phyloP scores from a whole-genome alignment of 768 basidiomycete species.

The Neoboletus subvelutipes region DNA sequence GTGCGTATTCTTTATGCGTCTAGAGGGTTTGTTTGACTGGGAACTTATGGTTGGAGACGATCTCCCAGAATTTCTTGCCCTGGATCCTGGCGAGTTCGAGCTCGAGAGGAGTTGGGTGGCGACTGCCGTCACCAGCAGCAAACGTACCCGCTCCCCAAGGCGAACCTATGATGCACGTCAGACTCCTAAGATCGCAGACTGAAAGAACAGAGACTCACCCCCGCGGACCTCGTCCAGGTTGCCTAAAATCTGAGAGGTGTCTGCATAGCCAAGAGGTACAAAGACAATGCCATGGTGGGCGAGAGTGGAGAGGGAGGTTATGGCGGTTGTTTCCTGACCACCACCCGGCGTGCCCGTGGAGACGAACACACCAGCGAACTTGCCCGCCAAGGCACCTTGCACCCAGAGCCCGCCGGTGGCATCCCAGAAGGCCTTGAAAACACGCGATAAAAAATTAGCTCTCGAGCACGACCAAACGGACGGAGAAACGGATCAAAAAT shows the following conservation, averaged over 20 bases:
- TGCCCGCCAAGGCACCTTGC: conserved; percentile 61
- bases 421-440: conserved; percentile 68
- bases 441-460: conserved; percentile 5
- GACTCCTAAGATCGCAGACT: neutral
- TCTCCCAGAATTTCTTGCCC: conserved; percentile 51
- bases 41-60: conserved; percentile 39
- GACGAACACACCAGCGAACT: conserved; percentile 73
- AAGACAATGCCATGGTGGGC: conserved; percentile 71
- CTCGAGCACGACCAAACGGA: neutral
- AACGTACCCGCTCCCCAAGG: conserved; percentile 78
- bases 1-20: neutral
- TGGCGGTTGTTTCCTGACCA: conserved; percentile 69
- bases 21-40: neutral
- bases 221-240: conserved; percentile 54
- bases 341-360: conserved; percentile 73
- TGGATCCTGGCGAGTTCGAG: conserved; percentile 51
- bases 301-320: conserved; percentile 55
- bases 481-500: conserved; percentile 1
- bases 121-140: conserved; percentile 44
- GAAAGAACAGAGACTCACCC: conserved; percentile 39
- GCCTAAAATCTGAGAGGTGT: conserved; percentile 41
- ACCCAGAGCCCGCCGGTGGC: conserved; percentile 67
- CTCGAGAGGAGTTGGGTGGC: conserved; percentile 51
- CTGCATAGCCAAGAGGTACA: conserved; percentile 72
- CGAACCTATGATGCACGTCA: conserved; percentile 45